Percentiles rank a stretch among this genome's conserved stretches.
Evolutionary conservation across 2,329 filamentous ascomycete genomes (phyloP).

Genomic region (Magnaporthales sp.): DNA sequence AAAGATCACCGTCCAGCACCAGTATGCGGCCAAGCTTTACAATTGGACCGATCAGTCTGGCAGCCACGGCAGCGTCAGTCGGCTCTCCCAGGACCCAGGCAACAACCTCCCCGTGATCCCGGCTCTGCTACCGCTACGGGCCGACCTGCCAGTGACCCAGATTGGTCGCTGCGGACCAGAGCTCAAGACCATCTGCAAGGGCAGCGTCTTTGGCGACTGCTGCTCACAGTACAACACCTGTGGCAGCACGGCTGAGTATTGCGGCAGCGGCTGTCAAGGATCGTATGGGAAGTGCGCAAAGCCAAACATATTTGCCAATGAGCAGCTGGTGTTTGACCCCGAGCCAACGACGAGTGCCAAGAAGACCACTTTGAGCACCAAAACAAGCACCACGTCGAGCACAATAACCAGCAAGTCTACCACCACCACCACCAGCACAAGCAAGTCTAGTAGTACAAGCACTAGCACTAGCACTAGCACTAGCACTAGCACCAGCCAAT

Average conservation of each 20-base stretch:
- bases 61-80: conserved; percentile 7
- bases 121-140: neutral
- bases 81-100: neutral
- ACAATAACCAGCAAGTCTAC: conserved; percentile 5
- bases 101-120: neutral
- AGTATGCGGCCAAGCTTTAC: conserved; percentile 8
- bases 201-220: conserved; percentile 1
- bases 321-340: neutral
- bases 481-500: conserved; percentile 5
- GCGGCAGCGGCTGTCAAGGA: neutral
- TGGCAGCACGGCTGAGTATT: neutral
- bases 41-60: conserved; percentile 8
- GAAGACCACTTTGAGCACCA: conserved; percentile 10
- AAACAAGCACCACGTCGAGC: conserved; percentile 16
- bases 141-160: neutral
- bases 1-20: conserved; percentile 9
- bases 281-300: neutral
- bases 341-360: conserved; percentile 1
- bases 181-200: neutral
- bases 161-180: neutral
- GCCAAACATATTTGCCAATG: neutral
- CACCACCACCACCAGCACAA: conserved; percentile 5
- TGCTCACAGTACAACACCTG: neutral
- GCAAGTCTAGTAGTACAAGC: no score
- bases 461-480: conserved; percentile 7